Base-by-base conservation (phyloP, 306 rosid genomes). In the Sechiopsis laciniata region DNA sequence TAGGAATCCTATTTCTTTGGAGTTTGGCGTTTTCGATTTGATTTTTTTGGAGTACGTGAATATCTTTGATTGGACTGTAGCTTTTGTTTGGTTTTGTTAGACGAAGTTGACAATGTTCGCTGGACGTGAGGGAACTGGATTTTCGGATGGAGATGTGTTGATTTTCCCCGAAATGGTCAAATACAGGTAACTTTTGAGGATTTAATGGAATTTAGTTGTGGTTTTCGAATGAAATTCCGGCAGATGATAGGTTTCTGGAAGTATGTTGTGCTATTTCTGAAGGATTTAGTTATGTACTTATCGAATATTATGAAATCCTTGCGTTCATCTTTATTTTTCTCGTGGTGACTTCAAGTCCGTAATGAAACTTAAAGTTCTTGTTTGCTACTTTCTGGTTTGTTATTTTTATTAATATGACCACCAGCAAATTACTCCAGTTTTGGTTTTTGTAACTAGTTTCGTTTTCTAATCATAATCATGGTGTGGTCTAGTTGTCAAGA, bases 121-220 rank as follows among this genome's bases (percentile, higher is more conserved):
- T 82, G 86, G 96, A 58, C 84, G 84, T 19, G 88, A 84, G 54
- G 90, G 84, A 24, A 77, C 80, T 12, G 88, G 83, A 7, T 85
- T 86, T 29, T 80, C 85, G 0, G 87, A 94, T 0, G 97, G 96
- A 20, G 97, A 87, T 59, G 87, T 87, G 64, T 78, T 94, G 81
- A 79, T 94, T 78, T 94, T 94, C 75, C 98, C 98, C 0, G 92
- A 90, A 2, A 87, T 94, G 97, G 75, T 90, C 75, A 88, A 82
- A 77, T 94, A 90, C 83, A 87, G 82, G 97, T 91, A 65, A 78
- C 35, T 29, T 55, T 1, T 22, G 53, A 14, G 42, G 57, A n/a
- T 68, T 50, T 8, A 6, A 26, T 16, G 16, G 59, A 35, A 7
- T 53, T 17, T 50, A 32, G 74, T 73, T 20, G 42, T 55, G 53